Evolutionary conservation across 495 filamentous ascomycete genomes (phyloP).

Genomic region (Poronia punctata): DNA sequence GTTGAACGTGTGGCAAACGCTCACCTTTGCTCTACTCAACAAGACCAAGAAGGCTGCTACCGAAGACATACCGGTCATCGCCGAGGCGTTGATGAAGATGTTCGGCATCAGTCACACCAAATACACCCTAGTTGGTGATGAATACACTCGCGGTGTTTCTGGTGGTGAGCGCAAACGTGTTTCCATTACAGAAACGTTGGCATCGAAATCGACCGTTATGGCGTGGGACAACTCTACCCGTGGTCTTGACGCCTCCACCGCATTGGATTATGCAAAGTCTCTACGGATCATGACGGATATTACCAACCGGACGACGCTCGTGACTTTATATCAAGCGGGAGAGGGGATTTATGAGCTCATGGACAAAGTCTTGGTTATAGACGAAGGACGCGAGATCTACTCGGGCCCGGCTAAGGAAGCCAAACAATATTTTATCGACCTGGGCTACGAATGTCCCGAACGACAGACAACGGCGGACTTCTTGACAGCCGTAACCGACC

Average conservation of each 20-base stretch:
- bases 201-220: conserved; percentile 43
- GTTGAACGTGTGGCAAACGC: conserved; percentile 71
- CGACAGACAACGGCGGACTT: conserved; percentile 65
- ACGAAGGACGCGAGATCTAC: conserved; percentile 63
- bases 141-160: conserved; percentile 68
- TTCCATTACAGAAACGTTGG: conserved; percentile 47
- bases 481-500: conserved; percentile 65
- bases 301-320: conserved; percentile 70
- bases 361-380: conserved; percentile 64
- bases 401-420: conserved; percentile 56
- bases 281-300: conserved; percentile 79
- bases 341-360: conserved; percentile 78
- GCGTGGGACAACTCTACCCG: conserved; percentile 69
- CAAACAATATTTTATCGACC: conserved; percentile 56
- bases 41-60: conserved; percentile 72
- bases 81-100: conserved; percentile 63
- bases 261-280: conserved; percentile 71
- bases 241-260: conserved; percentile 74
- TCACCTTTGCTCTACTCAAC: conserved; percentile 76
- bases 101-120: conserved; percentile 79
- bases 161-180: conserved; percentile 56
- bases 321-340: conserved; percentile 78
- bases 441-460: conserved; percentile 52
- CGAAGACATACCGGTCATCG: conserved; percentile 59
- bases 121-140: conserved; percentile 80